Evolutionary conservation across 2,329 filamentous ascomycete species (phyloP), one percentile per base, ranked within the genome.

Genomic region (Trichoderma sp.): DNA sequence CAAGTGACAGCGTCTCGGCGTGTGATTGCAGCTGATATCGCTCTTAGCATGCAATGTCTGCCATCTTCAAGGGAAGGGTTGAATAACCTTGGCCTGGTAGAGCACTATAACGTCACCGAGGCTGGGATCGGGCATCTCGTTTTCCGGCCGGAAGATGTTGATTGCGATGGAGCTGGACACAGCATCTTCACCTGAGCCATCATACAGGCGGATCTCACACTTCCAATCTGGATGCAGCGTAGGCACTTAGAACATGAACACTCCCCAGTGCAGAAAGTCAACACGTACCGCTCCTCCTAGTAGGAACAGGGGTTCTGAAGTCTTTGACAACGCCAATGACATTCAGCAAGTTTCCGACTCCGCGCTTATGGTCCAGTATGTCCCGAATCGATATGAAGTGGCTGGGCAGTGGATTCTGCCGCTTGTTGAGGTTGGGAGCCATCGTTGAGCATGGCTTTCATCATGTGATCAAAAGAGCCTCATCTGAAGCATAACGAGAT

Each of bases 261-360:
- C 4, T 53, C 37, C 37, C 34, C n/a, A 25, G n/a, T 6, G 27
- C 27, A 22, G 8, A 63, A 42, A 69, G 60, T n/a, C 37, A 39
- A 32, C 19, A 27, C 37, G 56, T 78, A 84, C 91, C 89, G 27
- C 76, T 73, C 25, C 85, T 84, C 64, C 70, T 80, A 1, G 88
- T 88, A 12, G 75, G 67, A 0, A 80, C 81, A 1, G 87, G 85
- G 1, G 82, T 77, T 67, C 87, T 83, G 58, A 83, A 84, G 72
- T 94, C 91, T 61, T 87, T 86, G 4, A 94, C 86, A 5, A 94
- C 78, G 1, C 92, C 93, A 60, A 93, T 84, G 48, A 95, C 79
- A 77, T 82, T 90, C 70, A 89, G 80, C 6, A 80, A 68, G 2
- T 50, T 71, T 32, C 74, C 70, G 29, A 71, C 17, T 9, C 71